phyloP scores from a whole-genome alignment of 2,329 filamentous ascomycete genomes.

The Xylaria arbuscula region DNA sequence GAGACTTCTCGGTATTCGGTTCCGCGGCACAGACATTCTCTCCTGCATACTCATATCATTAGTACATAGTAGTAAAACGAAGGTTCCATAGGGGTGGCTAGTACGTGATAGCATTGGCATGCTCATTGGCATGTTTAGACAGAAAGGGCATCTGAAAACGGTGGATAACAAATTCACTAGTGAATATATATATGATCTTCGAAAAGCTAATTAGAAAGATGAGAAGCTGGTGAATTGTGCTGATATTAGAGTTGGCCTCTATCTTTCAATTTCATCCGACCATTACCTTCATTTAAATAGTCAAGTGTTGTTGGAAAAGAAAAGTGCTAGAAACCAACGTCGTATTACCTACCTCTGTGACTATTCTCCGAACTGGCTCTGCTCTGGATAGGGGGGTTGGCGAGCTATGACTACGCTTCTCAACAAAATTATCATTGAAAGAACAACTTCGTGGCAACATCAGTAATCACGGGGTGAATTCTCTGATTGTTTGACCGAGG shows the following conservation, averaged over 20 bases:
- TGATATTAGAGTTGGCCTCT: neutral
- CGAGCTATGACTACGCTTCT: neutral
- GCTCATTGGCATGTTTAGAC: neutral
- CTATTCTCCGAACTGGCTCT: neutral
- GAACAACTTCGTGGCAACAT: too few species aligned
- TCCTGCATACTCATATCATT: neutral
- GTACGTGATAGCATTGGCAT: slow-evolving; percentile 20
- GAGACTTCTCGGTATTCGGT: neutral
- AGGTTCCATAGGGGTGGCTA: neutral
- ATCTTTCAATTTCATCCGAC: neutral
- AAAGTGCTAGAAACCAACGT: neutral
- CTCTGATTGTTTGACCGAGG: neutral
- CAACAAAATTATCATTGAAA: neutral
- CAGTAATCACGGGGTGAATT: slow-evolving; percentile 2
- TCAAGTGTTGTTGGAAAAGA: too few species aligned
- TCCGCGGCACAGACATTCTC: neutral
- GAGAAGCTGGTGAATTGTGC: neutral
- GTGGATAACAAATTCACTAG: neutral
- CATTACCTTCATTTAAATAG: too few species aligned
- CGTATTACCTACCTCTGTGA: neutral
- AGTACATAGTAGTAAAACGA: neutral
- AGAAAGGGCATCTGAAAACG: slow-evolving; percentile 4
- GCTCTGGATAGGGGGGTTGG: neutral
- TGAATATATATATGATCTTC: neutral
- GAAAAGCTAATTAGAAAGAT: neutral